Base-by-base conservation (phyloP, 1,284 basidiomycete species). In the Malassezia nana region DNA sequence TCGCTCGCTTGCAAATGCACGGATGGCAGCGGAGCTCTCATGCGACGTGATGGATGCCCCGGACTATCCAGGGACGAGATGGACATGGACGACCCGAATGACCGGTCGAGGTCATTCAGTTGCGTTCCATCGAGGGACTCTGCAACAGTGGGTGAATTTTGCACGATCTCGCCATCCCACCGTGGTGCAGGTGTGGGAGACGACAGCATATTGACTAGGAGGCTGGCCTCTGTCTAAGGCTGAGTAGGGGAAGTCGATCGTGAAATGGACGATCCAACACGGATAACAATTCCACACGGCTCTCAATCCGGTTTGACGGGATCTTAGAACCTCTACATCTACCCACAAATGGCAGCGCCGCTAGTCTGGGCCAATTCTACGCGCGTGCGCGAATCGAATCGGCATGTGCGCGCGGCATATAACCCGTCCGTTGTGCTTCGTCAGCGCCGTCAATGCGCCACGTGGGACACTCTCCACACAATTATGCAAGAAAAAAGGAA, bases 31-130 rank as follows among this genome's bases (percentile, higher is more conserved):
- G 26, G 15, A 12, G 32, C 49, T 50, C 28, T 48, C 45, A 25
- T 57, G 50, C 28, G 40, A 50, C 46, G 31, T 33, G 25, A 20
- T 46, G 18, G 28, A 55, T 10, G 61, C 44, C 3, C 45, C 18
- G 52, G 56, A 13, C 59, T 62, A 20, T 72, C 69, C 18, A 68
- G 48, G 5, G 67, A 71, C 16, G 65, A 65, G 38, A 73, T 62
- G 35, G 68, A 71, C 70, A 73, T 71, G 31, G 66, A 68, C n/a
- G 67, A 69, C 50, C 69, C 69, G 26, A 72, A 72, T 4, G 68
- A 71, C 26, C 59, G 62, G 59, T 69, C 67, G 46, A 69, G 58
- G 49, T 67, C 64, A n/a, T 56, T 44, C 15, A 51, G 5, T 8
- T 35, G 30, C 6, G 31, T 22, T 12, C 22, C 42, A 22, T 55